Base-by-base conservation (phyloP, 2,329 filamentous ascomycete species). In the Calycina marina region DNA sequence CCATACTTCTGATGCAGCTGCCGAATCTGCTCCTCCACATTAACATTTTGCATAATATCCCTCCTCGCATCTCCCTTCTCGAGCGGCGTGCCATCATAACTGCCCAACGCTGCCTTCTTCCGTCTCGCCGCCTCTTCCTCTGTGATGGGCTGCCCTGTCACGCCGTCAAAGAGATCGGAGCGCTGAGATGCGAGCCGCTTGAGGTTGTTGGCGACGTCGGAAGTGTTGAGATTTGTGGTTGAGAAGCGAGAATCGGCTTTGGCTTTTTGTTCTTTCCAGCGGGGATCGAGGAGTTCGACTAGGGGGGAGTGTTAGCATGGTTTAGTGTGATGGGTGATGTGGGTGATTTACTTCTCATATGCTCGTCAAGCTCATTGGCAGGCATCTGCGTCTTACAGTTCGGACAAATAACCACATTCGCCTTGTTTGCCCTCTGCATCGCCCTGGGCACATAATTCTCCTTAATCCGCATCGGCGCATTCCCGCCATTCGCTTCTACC, bases 181-280 rank as follows among this genome's bases (percentile, higher is more conserved):
- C 88, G 72, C 55, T 93, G 82, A 44, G 82, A 86, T 14, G 86
- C 85, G 31, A 96, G 65, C n/a, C 88, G 77, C 63, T 96, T 96
- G 41, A 96, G 69, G 53, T 96, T 94, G 54, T 84, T 86, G 31
- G 85, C 86, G 28, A 93, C 84, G 46, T 96, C 88, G 18, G 69
- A 72, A 3, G 83, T 88, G 1, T 79, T 82, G 6, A 93, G 60
- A 47, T 93, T 94, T 6, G 85, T 92, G 0, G 81, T 86, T 2
- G 82, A 72, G 42, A 79, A 83, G 40, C 88, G 77, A 9, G 80
- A 74, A 28, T 93, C 84, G 11, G 82, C 75, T 54, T 93, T 93
- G 36, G 82, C 80, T 45, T 85, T 84, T 54, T 96, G 86, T 53
- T 94, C 86, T 54, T 93, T 93, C 86, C 88, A 96, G 37, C 80